A percentile compares a stretch with the other conserved stretches of the same genome.
phyloP scores from a whole-genome alignment of 1,139 yeast genomes.

The Sugiyamaella castrensis region DNA sequence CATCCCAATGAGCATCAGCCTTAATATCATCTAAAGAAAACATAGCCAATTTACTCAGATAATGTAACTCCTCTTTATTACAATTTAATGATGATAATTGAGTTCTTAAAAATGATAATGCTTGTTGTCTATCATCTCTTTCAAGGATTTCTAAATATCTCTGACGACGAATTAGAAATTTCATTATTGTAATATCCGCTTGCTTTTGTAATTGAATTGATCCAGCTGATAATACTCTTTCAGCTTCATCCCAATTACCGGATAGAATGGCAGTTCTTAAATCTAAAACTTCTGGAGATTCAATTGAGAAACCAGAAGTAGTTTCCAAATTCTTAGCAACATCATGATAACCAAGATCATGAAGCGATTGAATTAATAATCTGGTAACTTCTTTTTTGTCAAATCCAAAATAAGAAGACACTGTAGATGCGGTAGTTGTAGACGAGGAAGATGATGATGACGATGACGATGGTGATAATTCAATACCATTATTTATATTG shows the following conservation, averaged over 20 bases:
- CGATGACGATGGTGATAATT: not conserved
- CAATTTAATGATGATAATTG: slow-evolving; percentile 21
- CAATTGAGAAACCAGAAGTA: slow-evolving; percentile 43
- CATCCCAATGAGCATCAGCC: slow-evolving; percentile 41
- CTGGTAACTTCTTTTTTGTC: slow-evolving; percentile 47
- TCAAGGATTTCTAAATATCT: slow-evolving; percentile 36
- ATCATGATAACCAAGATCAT: slow-evolving; percentile 47
- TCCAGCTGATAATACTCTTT: slow-evolving; percentile 30
- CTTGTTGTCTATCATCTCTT: slow-evolving; percentile 36
- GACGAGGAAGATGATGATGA: not conserved
- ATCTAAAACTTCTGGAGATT: slow-evolving; percentile 38
- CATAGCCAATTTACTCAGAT: slow-evolving; percentile 40
- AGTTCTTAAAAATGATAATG: slow-evolving; percentile 45
- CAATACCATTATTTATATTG: not conserved
- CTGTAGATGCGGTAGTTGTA: not conserved
- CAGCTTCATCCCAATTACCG: slow-evolving; percentile 47
- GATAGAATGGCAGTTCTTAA: slow-evolving; percentile 41
- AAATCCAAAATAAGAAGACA: slow-evolving; percentile 28
- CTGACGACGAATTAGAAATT: slow-evolving; percentile 36
- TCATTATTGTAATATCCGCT: slow-evolving; percentile 24
- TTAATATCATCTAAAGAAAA: slow-evolving; percentile 35
- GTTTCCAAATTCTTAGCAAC: slow-evolving; percentile 42
- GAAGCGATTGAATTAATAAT: slow-evolving; percentile 48
- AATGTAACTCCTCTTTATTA: slow-evolving; percentile 32
- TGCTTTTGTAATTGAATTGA: slow-evolving; percentile 33